phyloP scores from a whole-genome alignment of 768 basidiomycete genomes.

The Multifurca ochricompacta region DNA sequence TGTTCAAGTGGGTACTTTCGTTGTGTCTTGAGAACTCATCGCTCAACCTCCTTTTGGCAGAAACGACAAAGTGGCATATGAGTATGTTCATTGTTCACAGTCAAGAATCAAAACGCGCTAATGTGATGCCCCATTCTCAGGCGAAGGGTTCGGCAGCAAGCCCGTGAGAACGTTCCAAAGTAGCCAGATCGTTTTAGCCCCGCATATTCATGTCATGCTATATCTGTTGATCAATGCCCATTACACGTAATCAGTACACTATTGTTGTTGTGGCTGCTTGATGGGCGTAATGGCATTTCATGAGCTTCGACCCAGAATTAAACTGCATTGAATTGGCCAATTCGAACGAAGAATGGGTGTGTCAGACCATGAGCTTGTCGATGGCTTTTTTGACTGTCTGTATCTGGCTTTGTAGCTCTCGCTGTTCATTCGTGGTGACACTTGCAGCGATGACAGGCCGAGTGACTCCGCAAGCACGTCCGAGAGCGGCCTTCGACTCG shows the following conservation, averaged over 20 bases:
- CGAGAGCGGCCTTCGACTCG: constrained; percentile 90
- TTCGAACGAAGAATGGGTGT: not conserved
- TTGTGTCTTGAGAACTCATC: not conserved
- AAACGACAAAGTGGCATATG: constrained; percentile 90
- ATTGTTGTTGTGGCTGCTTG: constrained; percentile 8
- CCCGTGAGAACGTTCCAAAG: constrained; percentile 85
- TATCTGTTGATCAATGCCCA: constrained; percentile 11
- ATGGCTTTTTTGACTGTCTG: constrained; percentile 75
- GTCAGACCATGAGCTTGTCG: constrained; percentile 54
- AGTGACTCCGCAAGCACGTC: constrained; percentile 92
- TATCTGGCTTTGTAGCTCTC: constrained; percentile 87
- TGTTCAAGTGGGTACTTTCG: constrained; percentile 77
- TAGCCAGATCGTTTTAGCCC: constrained; percentile 29
- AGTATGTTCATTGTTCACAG: constrained; percentile 44
- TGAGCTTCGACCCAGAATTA: not conserved
- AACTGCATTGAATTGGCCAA: not conserved
- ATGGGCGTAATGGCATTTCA: constrained; percentile 7
- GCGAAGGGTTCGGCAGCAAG: constrained; percentile 75
- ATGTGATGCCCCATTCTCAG: constrained; percentile 31
- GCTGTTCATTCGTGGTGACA: constrained; percentile 93
- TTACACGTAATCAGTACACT: constrained; percentile 9
- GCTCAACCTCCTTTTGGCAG: constrained; percentile 33
- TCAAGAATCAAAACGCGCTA: not conserved
- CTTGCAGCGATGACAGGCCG: constrained; percentile 93
- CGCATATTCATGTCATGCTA: constrained; percentile 3